Evolutionary conservation across 2,329 filamentous ascomycete species (phyloP).

Genomic region (Botrytis byssoidea): DNA sequence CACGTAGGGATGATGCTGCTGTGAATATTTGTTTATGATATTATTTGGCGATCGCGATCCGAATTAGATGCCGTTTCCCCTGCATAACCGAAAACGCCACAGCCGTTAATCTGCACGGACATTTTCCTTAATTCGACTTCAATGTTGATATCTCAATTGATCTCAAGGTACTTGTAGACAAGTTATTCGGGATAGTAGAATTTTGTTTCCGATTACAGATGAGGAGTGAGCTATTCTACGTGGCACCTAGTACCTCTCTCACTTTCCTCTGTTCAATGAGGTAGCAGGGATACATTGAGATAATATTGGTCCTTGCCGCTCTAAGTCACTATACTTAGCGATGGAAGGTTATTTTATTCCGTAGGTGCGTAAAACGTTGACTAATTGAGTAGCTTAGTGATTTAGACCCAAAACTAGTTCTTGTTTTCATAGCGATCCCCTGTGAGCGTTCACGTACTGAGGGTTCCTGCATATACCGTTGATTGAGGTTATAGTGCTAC

Average conservation of each 20-base stretch:
- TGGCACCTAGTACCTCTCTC: not conserved
- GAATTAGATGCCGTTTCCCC: not conserved
- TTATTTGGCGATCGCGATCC: not conserved
- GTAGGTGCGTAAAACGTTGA: not conserved
- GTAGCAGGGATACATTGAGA: not conserved
- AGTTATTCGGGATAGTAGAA: not conserved
- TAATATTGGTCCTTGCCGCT: not conserved
- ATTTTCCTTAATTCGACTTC: not conserved
- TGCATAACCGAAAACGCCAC: constrained; percentile 2
- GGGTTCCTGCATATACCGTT: not conserved
- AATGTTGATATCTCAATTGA: not conserved
- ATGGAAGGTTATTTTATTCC: not conserved
- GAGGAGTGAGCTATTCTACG: not conserved
- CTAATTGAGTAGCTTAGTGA: not conserved
- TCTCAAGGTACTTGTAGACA: not conserved
- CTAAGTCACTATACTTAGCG: not conserved
- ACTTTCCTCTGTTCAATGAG: not conserved
- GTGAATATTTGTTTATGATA: not conserved
- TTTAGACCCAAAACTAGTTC: not conserved
- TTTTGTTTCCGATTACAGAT: not conserved
- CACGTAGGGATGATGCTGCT: not conserved
- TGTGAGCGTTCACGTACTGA: not conserved
- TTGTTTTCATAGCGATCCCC: too few relatives aligned
- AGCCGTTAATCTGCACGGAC: not conserved
- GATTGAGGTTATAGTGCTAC: not conserved